Evolutionary conservation across 202 grass and related monocot genomes (phyloP).

Genomic region (Zizania palustris): DNA sequence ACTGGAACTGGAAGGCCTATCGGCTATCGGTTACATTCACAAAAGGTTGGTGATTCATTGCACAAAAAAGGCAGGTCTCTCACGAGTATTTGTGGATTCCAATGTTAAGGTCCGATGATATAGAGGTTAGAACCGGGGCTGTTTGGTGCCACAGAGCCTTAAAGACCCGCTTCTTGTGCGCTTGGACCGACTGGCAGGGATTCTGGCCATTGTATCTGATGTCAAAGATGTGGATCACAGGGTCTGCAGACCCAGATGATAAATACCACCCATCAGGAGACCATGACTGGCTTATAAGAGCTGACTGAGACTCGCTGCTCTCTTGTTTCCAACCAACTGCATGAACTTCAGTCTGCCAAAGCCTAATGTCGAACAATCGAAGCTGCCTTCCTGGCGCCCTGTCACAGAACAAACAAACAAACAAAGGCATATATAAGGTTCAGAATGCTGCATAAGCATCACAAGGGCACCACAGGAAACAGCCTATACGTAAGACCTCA

Average conservation of each 20-base stretch:
- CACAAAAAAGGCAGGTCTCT: background rate
- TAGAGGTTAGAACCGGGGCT: conserved; percentile 74
- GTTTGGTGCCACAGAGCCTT: conserved; percentile 94
- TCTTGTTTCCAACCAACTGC: conserved; percentile 79
- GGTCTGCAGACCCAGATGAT: conserved; percentile 88
- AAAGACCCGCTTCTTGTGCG: conserved; percentile 90
- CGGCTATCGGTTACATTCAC: background rate
- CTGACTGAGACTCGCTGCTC: conserved; percentile 92
- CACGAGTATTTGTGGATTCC: conserved; percentile 75
- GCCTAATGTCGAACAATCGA: conserved; percentile 76
- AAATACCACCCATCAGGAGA: conserved; percentile 82
- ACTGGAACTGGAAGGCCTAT: background rate
- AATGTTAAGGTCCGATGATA: conserved; percentile 94
- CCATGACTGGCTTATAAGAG: conserved; percentile 96
- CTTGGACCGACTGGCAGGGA: conserved; percentile 87
- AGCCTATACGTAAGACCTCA: background rate
- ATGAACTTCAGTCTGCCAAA: conserved; percentile 82
- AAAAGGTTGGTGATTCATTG: conserved; percentile 2
- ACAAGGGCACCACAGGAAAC: background rate
- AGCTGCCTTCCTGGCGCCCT: conserved; percentile 78
- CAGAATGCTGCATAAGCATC: background rate
- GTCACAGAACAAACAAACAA: conserved; percentile 38
- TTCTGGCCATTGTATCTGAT: conserved; percentile 64
- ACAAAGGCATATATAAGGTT: background rate
- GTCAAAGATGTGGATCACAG: conserved; percentile 93